Evolutionary conservation across 352 stramenopile genomes (phyloP), one percentile per base, ranked within the genome.

Genomic region (Pythium sp.): DNA sequence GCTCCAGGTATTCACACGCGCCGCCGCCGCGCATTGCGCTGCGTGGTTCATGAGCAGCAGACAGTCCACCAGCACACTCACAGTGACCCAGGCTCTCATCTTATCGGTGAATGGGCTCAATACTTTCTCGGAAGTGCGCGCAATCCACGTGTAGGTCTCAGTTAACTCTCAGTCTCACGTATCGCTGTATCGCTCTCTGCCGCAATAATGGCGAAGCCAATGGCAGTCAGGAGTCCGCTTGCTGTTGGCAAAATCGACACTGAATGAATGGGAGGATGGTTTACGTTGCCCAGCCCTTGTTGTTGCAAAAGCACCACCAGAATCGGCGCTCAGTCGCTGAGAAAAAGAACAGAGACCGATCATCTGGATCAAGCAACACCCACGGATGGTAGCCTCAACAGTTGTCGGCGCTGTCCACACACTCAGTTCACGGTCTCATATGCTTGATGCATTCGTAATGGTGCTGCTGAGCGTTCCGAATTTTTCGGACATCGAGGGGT

Each of bases 1-100:
- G 30, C 60, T 81, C 79, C 79, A 87, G 8, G 73, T 58, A 32
- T 73, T 66, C 38, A 75, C 65, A 15, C 65, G 57, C 43, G 51
- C 46, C 8, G 64, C 64, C 28, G 57, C 38, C 6, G 62, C 22
- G 15, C 59, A 46, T 41, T 57, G 59, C 4, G 43, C 24, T 4
- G 62, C 20, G 24, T 32, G 18, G 30, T 41, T 24, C 26, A 58
- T 7, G 2, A 58, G 14, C 34, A 61, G 12, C 22, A 57, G 49
- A 18, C 49, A 32, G n/a, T 32, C 53, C 9, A 12, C 26, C 53
- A 58, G 54, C 54, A 43, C 54, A 5, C 15, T 59, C 15, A n/a
- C 53, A 7, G 14, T 14, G 53, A 38, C 53, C 53, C 53, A 58
- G 26, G 53, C 53, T 58, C 26, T 36, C 53, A 58, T 58, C 20